These are phyloP conservation scores for Lodderomyces beijingensis DNA, from an alignment of 1,139 yeast genomes.

Conservation along the genomic window DNA sequence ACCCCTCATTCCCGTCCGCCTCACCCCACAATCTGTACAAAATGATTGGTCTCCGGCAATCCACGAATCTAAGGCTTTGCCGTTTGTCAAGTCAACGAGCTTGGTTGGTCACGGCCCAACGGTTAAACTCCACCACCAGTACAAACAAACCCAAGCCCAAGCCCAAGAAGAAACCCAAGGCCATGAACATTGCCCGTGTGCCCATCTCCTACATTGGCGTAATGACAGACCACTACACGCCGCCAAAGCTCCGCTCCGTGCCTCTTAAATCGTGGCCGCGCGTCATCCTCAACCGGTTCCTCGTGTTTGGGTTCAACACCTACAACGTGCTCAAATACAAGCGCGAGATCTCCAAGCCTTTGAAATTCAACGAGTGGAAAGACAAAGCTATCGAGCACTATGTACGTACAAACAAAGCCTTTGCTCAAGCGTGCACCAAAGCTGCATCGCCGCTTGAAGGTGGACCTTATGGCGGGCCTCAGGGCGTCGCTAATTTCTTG, in stretches of 20 bases:
- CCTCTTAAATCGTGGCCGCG: constrained; percentile 39
- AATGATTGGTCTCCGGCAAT: no score
- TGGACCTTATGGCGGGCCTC: no score
- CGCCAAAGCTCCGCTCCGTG: constrained; percentile 29
- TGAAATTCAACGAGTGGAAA: constrained; percentile 42
- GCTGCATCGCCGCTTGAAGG: background rate
- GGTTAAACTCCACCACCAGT: no score
- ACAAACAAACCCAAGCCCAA: constrained; percentile 13
- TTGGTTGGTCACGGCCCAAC: no score
- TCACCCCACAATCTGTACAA: no score
- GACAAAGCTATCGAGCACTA: constrained; percentile 40
- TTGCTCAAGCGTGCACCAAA: constrained; percentile 40
- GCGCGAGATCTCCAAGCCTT: constrained; percentile 36
- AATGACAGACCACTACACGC: constrained; percentile 42
- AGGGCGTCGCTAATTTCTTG: constrained; percentile 18
- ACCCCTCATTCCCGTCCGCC: no score
- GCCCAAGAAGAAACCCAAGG: constrained; percentile 17
- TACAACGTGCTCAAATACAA: constrained; percentile 39
- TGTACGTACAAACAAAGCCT: constrained; percentile 39
- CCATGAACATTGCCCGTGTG: constrained; percentile 33
- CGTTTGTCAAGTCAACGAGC: no score
- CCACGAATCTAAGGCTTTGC: no score
- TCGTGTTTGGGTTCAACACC: constrained; percentile 42
- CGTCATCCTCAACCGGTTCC: constrained; percentile 34
- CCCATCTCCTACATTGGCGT: constrained; percentile 41